Base-by-base conservation (phyloP, 2,329 filamentous ascomycete species). In the Xylaria sp. region DNA sequence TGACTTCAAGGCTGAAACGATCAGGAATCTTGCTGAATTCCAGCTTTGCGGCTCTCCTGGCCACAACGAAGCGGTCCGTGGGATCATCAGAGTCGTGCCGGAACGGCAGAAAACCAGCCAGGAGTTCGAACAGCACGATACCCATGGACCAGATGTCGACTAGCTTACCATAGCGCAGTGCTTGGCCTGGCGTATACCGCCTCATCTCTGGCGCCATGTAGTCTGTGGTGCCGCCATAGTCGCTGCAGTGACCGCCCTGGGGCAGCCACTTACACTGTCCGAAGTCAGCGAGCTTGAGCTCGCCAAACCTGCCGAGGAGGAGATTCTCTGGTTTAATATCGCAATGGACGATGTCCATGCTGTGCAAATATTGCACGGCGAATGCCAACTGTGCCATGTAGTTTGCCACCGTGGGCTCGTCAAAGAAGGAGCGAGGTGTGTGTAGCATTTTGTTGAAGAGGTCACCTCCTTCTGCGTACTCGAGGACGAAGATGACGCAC, bases 301-400 rank as follows among this genome's bases (percentile, higher is more conserved):
- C 94, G 65, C 92, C 93, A 71, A 97, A 92, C 58, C 96, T 91
- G 7, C 94, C 93, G 23, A 97, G 87, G 13, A 97, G 82, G 65
- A 97, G 97, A 70, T 97, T 97, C 76, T 97, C 92, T 1, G 92
- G 92, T 79, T 97, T 97, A 77, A 97, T 97, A 69, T 97, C 92
- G 62, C 92, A 84, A 76, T 97, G 92, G 78, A 97, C 97, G 67
- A 97, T 89, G 73, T 97, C 91, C 79, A 97, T 97, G 72, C 90
- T 90, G 79, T 97, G 92, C 47, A 97, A 82, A 71, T 97, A 97
- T 66, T 87, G 87, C 67, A 96, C 78, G 0, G 92, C 91, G 46
- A 87, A 87, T 13, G 90, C 89, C 89, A 94, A 92, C 74, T 95
- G 90, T 2, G 90, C 90, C 63, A 93, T 85, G 74, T 93, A 95